Evolutionary conservation across 441 rosid species (phyloP).

Genomic region (Mallotus japonicus): DNA sequence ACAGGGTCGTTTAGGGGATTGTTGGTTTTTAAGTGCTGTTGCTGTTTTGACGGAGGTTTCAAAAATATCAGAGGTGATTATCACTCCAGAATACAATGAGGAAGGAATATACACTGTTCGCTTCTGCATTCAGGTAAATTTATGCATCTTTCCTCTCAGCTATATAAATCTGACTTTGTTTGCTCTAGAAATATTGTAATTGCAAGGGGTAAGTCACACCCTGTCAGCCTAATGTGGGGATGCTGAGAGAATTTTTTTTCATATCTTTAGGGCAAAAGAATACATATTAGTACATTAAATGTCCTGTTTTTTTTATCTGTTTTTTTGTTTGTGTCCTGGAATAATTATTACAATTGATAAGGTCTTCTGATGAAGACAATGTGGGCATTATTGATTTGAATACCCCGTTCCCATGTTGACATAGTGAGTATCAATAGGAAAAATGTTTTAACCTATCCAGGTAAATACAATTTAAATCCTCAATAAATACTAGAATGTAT

Average conservation of each 20-base stretch:
- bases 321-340: background rate
- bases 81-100: constrained; percentile 96
- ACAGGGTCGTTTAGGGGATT: constrained; percentile 98
- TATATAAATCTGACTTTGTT: background rate
- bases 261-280: background rate
- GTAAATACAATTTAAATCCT: background rate
- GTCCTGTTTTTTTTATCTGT: background rate
- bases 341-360: background rate
- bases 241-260: background rate
- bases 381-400: background rate
- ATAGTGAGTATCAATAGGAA: background rate
- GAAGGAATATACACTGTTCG: constrained; percentile 99
- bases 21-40: constrained; percentile 99
- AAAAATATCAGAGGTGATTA: constrained; percentile 93
- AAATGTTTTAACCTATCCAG: background rate
- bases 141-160: constrained; percentile 15
- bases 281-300: background rate
- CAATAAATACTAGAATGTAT: background rate
- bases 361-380: background rate
- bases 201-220: background rate
- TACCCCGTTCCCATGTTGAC: background rate
- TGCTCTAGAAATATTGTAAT: background rate
- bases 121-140: constrained; percentile 95
- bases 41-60: constrained; percentile 97
- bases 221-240: background rate